These are phyloP conservation scores for Effrenium voratum DNA, from an alignment of 73 alveolate species.

Conservation along the genomic window DNA sequence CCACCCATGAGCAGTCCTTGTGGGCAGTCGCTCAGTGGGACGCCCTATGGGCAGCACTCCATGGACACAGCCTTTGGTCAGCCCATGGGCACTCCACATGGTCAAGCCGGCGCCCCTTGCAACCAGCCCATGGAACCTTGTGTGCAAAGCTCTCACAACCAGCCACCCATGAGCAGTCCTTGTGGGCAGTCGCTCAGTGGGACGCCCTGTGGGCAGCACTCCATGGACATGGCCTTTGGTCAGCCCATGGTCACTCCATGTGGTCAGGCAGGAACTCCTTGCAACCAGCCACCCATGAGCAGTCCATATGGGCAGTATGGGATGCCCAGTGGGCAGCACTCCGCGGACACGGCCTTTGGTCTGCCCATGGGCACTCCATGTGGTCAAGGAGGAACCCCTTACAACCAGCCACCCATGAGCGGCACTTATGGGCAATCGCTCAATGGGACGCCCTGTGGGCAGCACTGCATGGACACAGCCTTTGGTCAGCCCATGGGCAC, in stretches of 20 bases:
- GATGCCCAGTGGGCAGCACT: neutral
- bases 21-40: no score
- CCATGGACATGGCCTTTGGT: no score
- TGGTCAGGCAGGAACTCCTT: no score
- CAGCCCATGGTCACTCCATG: no score
- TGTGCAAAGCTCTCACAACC: conserved; percentile 43
- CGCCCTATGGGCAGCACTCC: no score
- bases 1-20: no score
- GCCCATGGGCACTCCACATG: no score
- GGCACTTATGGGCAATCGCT: neutral
- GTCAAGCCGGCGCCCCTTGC: no score
- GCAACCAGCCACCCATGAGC: neutral
- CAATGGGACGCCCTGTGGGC: neutral
- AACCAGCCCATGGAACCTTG: neutral
- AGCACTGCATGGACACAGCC: neutral
- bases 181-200: no score
- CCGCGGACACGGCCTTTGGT: neutral
- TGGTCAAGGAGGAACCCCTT: neutral
- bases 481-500: neutral
- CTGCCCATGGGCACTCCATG: neutral
- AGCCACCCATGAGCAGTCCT: no score
- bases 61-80: no score
- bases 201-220: no score
- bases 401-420: neutral
- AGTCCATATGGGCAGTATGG: neutral